These are phyloP conservation scores for Aplosporella prunicola DNA, from an alignment of 2,329 filamentous ascomycete species.

Conservation along the genomic window DNA sequence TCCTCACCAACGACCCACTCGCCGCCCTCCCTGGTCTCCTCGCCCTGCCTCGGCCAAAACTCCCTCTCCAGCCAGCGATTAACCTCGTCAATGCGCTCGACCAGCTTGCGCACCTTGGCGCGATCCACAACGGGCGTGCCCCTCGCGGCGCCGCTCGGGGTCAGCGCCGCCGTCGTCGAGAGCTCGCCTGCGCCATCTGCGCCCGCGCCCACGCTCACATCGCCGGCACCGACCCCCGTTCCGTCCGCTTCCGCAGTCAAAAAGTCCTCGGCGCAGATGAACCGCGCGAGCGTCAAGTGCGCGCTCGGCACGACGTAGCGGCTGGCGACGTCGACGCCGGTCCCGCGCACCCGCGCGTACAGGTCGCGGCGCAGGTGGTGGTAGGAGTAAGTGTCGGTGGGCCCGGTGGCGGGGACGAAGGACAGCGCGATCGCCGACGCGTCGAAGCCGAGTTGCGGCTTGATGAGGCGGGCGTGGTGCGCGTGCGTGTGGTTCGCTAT, in stretches of 20 bases:
- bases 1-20: constrained; percentile 88
- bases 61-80: constrained; percentile 65
- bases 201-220: no score
- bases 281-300: constrained; percentile 80
- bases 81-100: constrained; percentile 62
- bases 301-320: constrained; percentile 83
- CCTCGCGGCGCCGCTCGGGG: constrained; percentile 21
- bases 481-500: constrained; percentile 61
- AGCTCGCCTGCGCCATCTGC: constrained; percentile 31
- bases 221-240: no score
- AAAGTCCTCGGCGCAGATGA: constrained; percentile 57
- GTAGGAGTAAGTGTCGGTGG: constrained; percentile 67
- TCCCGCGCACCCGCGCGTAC: constrained; percentile 40
- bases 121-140: constrained; percentile 31
- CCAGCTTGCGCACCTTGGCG: constrained; percentile 53
- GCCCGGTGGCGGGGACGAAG: constrained; percentile 67
- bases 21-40: constrained; percentile 40
- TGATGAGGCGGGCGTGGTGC: constrained; percentile 67
- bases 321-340: constrained; percentile 60
- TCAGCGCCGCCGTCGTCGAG: no score
- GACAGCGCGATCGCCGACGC: constrained; percentile 76
- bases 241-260: background rate
- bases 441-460: constrained; percentile 76
- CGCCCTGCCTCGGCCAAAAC: constrained; percentile 60
- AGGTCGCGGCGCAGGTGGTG: constrained; percentile 81